Conservation (phyloP, 23 red algal species). For the Pyropia yezoensis region DNA sequence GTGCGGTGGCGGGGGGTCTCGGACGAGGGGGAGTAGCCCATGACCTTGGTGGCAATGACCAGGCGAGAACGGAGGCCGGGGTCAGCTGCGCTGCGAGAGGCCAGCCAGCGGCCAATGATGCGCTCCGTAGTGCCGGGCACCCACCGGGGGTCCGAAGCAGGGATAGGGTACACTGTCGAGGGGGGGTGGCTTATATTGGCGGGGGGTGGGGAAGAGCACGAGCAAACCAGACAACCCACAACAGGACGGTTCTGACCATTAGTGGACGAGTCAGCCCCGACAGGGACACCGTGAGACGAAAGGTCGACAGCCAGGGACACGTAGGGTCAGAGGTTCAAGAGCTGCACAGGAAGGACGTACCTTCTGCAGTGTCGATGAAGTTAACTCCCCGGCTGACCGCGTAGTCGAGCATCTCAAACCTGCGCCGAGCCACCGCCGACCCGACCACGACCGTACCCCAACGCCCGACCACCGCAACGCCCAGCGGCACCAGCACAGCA, state of each 20-base stretch:
- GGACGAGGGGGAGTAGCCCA: conserved; percentile 4
- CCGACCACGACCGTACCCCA: no score
- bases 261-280: no score
- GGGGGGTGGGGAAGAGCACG: no score
- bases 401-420: conserved; percentile 34
- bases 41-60: conserved; percentile 69
- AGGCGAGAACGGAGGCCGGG: conserved; percentile 42
- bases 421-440: no score
- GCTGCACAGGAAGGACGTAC: not conserved
- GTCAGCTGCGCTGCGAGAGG: conserved; percentile 20
- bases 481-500: no score
- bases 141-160: conserved; percentile 23
- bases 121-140: conserved; percentile 52
- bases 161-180: conserved; percentile 61
- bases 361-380: conserved; percentile 80
- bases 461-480: no score
- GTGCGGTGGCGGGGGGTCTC: conserved; percentile 20
- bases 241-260: no score
- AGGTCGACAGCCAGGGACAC: no score
- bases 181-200: no score
- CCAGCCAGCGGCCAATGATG: conserved; percentile 70
- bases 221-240: no score
- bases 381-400: conserved; percentile 61
- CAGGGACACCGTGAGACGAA: no score
- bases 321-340: not conserved